A percentile compares a stretch with the other conserved stretches of the same genome.
Evolutionary conservation across 306 rosid species (phyloP).

Genomic region (Argentina anserina): DNA sequence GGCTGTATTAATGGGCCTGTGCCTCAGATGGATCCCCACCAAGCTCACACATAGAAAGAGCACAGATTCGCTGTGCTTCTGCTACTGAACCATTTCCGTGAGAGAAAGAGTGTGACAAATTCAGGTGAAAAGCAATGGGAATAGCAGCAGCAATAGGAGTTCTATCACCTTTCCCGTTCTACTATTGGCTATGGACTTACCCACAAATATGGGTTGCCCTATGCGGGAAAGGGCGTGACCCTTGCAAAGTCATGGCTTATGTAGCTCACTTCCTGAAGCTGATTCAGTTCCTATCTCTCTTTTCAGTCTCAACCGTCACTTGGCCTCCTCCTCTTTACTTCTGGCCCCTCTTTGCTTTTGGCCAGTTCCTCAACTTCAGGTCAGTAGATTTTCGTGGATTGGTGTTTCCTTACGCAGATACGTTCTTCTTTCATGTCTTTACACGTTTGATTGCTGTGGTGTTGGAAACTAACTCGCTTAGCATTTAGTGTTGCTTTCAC

Average conservation of each 20-base stretch:
- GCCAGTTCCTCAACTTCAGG: constrained; percentile 88
- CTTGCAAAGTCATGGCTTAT: constrained; percentile 64
- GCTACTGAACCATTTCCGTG: background rate
- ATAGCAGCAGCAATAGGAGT: constrained; percentile 48
- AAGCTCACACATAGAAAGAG: background rate
- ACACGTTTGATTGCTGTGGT: background rate
- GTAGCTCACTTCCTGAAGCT: constrained; percentile 61
- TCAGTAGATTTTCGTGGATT: background rate
- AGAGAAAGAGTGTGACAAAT: constrained; percentile 29
- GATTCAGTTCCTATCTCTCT: constrained; percentile 60
- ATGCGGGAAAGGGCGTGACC: constrained; percentile 71
- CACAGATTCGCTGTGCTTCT: too few relatives aligned
- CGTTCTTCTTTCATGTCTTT: background rate
- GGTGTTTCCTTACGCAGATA: background rate
- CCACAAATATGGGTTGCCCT: constrained; percentile 77
- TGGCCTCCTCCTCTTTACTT: constrained; percentile 83
- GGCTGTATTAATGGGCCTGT: background rate
- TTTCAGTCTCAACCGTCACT: constrained; percentile 57
- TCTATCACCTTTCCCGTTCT: constrained; percentile 68
- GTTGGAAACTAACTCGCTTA: background rate
- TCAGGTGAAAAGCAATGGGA: constrained; percentile 35
- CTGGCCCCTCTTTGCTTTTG: constrained; percentile 76
- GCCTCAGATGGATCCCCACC: background rate
- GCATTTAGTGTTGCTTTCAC: background rate
- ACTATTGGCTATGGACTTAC: constrained; percentile 58